Conservation (phyloP, 2,329 filamentous ascomycete species). For the Fusarium mangiferae region DNA sequence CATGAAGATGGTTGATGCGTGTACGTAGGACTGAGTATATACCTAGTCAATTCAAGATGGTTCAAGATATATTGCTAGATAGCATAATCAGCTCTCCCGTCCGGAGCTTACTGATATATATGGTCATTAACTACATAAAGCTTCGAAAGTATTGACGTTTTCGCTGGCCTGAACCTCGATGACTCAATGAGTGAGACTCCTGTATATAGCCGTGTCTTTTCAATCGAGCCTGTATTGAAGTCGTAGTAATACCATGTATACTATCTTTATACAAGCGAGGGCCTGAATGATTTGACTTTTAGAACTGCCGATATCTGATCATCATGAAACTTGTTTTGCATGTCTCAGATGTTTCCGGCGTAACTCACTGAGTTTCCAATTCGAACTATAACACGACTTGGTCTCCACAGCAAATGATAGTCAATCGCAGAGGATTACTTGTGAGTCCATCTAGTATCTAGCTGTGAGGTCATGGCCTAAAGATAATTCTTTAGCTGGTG, state of each 20-base stretch:
- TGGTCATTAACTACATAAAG: not conserved
- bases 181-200: not conserved
- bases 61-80: not conserved
- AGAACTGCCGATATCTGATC: not conserved
- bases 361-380: not conserved
- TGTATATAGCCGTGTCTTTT: not conserved
- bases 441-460: not conserved
- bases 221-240: not conserved
- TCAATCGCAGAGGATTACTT: not conserved
- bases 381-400: not conserved
- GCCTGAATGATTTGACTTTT: too few relatives aligned
- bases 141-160: not conserved
- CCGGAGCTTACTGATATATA: not conserved
- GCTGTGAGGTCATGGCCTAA: not conserved
- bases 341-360: not conserved
- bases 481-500: constrained; percentile 12
- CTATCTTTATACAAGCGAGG: not conserved
- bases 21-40: not conserved
- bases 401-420: not conserved
- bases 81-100: not conserved
- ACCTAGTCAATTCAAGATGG: not conserved
- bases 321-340: not conserved
- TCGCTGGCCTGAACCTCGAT: not conserved
- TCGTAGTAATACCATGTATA: not conserved
- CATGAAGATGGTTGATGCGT: not conserved